phyloP scores from a whole-genome alignment of 345 rosid species.

The Carallia brachiata region DNA sequence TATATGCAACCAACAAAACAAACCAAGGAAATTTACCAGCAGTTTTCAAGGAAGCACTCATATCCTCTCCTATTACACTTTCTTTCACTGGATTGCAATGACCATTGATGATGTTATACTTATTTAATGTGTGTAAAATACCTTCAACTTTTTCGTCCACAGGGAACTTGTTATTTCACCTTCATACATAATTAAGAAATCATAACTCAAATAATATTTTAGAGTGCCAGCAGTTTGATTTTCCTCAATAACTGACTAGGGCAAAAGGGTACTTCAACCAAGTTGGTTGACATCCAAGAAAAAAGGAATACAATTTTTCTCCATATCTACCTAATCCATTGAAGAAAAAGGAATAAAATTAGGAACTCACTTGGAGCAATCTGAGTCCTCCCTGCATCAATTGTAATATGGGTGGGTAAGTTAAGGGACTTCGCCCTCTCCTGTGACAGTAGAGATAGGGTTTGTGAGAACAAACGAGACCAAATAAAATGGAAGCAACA shows the following conservation, averaged over 20 bases:
- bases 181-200: not conserved
- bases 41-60: not conserved
- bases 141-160: not conserved
- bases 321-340: not conserved
- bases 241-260: not conserved
- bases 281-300: not conserved
- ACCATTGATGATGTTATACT: not conserved
- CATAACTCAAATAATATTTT: not conserved
- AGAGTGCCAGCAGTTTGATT: not conserved
- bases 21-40: not conserved
- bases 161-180: too few relatives aligned
- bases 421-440: constrained; percentile 84
- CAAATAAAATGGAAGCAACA: constrained; percentile 5
- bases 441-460: constrained; percentile 39
- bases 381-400: constrained; percentile 99
- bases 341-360: constrained; percentile 4
- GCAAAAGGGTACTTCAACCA: not conserved
- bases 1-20: not conserved
- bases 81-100: not conserved
- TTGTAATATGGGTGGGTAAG: constrained; percentile 88
- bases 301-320: not conserved
- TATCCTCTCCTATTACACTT: not conserved
- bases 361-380: constrained; percentile 93
- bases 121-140: not conserved
- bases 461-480: not conserved